These are phyloP conservation scores for Trifolium repens DNA, from an alignment of 306 rosid genomes.

Conservation along the genomic window DNA sequence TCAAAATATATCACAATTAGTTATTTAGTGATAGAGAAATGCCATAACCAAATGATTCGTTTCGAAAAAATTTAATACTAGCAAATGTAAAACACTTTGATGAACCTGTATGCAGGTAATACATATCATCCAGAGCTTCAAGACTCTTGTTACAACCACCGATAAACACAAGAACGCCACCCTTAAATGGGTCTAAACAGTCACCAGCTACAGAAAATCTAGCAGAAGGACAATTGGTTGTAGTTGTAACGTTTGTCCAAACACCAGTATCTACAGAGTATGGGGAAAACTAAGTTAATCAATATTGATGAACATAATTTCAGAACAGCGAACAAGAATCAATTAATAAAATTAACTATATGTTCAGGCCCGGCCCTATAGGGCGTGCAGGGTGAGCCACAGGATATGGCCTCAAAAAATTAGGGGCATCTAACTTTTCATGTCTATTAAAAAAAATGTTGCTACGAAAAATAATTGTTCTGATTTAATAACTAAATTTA, in stretches of 20 bases:
- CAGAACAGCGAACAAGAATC: conserved; percentile 20
- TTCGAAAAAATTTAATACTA: conserved; percentile 7
- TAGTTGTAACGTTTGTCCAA: conserved; percentile 75
- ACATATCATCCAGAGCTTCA: conserved; percentile 95
- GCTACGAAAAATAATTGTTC: too few relatives aligned
- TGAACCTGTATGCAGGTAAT: conserved; percentile 87
- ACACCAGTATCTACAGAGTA: conserved; percentile 75
- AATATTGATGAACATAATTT: conserved; percentile 31
- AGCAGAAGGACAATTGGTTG: conserved; percentile 79
- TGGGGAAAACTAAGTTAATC: conserved; percentile 25
- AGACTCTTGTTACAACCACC: conserved; percentile 98
- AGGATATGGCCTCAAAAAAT: too few relatives aligned
- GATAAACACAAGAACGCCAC: conserved; percentile 84
- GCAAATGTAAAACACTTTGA: conserved; percentile 29
- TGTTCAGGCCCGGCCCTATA: too few relatives aligned
- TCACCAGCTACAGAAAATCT: conserved; percentile 97
- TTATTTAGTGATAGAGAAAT: conserved; percentile 36
- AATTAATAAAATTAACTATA: not conserved
- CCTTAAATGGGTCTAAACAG: conserved; percentile 79
- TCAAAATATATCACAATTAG: conserved; percentile 37
- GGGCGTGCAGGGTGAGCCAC: too few relatives aligned
- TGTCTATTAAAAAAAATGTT: too few relatives aligned
- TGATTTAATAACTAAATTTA: too few relatives aligned
- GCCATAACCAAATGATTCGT: conserved; percentile 32
- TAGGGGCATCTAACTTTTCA: too few relatives aligned